Evolutionary conservation across 2,329 filamentous ascomycete species (phyloP).

Genomic region (Diaporthe sp.): DNA sequence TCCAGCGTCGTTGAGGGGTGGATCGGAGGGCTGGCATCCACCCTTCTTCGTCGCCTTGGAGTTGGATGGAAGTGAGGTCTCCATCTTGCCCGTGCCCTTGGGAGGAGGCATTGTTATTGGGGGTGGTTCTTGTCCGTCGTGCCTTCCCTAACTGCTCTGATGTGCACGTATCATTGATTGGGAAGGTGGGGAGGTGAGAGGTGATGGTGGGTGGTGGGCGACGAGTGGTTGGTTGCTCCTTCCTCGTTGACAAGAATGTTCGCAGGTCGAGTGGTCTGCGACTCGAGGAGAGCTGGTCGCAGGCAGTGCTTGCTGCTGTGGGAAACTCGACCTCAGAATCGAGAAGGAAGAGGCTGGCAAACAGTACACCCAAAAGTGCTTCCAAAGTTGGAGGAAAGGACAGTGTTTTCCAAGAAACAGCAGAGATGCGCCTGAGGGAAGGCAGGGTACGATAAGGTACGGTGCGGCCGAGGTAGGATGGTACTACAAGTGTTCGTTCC

Average conservation of each 20-base stretch:
- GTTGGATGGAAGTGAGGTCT: conserved; percentile 1
- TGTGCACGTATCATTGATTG: neutral
- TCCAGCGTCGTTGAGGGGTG: neutral
- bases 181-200: conserved; percentile 20
- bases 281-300: neutral
- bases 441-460: neutral
- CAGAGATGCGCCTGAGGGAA: neutral
- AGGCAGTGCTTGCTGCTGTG: neutral
- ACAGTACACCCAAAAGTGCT: neutral
- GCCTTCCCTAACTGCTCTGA: conserved; percentile 2
- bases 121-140: neutral
- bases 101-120: conserved; percentile 31
- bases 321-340: neutral
- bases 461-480: neutral
- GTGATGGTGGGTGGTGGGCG: neutral
- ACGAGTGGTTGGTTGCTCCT: conserved; percentile 5
- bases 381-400: neutral
- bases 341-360: neutral
- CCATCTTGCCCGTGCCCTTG: conserved; percentile 18
- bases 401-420: neutral
- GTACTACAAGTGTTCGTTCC: conserved; percentile 2
- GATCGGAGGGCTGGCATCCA: conserved; percentile 13
- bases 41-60: conserved; percentile 32
- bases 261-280: neutral
- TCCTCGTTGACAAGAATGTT: neutral